These are phyloP conservation scores for Botrytis hyacinthi DNA, from an alignment of 2,329 filamentous ascomycete species.

Conservation along the genomic window DNA sequence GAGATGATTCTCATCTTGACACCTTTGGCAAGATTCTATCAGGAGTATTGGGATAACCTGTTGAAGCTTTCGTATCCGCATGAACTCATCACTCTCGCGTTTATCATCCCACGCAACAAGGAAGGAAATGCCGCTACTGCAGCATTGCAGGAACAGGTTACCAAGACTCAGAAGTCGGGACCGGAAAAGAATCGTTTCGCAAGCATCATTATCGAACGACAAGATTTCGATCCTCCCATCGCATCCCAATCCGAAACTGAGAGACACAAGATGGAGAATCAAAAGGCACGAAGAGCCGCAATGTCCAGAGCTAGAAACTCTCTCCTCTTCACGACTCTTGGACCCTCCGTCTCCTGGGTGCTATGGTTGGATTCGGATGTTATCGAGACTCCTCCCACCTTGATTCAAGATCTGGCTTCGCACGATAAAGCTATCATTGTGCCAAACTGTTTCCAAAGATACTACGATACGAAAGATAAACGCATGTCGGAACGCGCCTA, in stretches of 20 bases:
- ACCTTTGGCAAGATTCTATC: constrained; percentile 89
- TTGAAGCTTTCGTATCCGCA: constrained; percentile 83
- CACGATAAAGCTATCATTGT: constrained; percentile 91
- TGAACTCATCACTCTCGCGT: constrained; percentile 89
- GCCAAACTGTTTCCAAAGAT: constrained; percentile 93
- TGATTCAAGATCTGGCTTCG: constrained; percentile 87
- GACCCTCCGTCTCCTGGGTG: constrained; percentile 90
- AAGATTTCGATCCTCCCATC: constrained; percentile 87
- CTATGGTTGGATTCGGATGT: constrained; percentile 95
- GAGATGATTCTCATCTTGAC: constrained; percentile 91
- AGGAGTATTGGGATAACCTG: constrained; percentile 93
- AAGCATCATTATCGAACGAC: constrained; percentile 88
- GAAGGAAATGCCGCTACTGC: constrained; percentile 86
- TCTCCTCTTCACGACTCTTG: constrained; percentile 90
- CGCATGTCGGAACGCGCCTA: constrained; percentile 77
- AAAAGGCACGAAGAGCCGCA: constrained; percentile 79
- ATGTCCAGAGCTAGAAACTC: constrained; percentile 96
- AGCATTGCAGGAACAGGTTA: constrained; percentile 79
- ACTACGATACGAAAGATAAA: constrained; percentile 65
- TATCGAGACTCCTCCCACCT: constrained; percentile 75
- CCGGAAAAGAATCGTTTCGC: constrained; percentile 81
- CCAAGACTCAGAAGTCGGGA: constrained; percentile 76
- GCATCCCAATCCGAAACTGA: constrained; percentile 80
- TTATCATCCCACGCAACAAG: constrained; percentile 91
- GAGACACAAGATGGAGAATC: constrained; percentile 86